A percentile compares a stretch with the other conserved stretches of the same genome.
phyloP scores from a whole-genome alignment of 2,329 filamentous ascomycete genomes.

The Knufia fluminis region DNA sequence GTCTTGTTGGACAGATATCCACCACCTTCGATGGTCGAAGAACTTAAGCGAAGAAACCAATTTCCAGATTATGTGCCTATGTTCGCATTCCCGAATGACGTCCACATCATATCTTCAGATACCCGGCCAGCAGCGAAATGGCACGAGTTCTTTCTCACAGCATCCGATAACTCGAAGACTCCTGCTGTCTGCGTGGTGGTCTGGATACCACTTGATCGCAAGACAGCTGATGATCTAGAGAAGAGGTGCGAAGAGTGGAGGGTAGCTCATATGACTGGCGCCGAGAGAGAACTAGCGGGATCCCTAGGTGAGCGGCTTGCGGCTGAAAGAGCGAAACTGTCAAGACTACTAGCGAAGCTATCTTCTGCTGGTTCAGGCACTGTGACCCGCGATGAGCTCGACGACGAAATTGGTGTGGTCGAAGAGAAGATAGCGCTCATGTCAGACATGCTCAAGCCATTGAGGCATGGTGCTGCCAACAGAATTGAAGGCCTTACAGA shows the following conservation, averaged over 20 bases:
- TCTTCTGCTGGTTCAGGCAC: conserved; percentile 74
- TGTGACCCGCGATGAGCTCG: conserved; percentile 67
- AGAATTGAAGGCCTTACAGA: conserved; percentile 96
- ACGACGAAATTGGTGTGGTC: conserved; percentile 89
- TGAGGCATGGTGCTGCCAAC: conserved; percentile 86
- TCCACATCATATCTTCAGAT: conserved; percentile 91
- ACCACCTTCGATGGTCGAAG: conserved; percentile 69
- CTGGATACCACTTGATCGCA: conserved; percentile 78
- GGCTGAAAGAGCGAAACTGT: conserved; percentile 78
- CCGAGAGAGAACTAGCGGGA: conserved; percentile 86
- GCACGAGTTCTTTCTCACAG: conserved; percentile 98
- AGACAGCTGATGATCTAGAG: conserved; percentile 67
- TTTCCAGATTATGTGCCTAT: conserved; percentile 98
- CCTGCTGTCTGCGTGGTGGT: conserved; percentile 87
- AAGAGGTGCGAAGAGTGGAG: conserved; percentile 76
- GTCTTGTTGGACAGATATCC: conserved; percentile 94
- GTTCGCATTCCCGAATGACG: conserved; percentile 98
- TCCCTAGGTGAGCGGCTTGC: conserved; percentile 85
- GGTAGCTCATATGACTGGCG: conserved; percentile 92
- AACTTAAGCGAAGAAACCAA: conserved; percentile 66
- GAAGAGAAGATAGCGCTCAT: conserved; percentile 97
- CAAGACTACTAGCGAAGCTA: conserved; percentile 73
- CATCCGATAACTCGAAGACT: conserved; percentile 79
- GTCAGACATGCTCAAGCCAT: conserved; percentile 86
- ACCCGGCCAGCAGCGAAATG: conserved; percentile 91